Evolutionary conservation across 352 stramenopile species (phyloP).

Genomic region (Globisporangium paddicum): DNA sequence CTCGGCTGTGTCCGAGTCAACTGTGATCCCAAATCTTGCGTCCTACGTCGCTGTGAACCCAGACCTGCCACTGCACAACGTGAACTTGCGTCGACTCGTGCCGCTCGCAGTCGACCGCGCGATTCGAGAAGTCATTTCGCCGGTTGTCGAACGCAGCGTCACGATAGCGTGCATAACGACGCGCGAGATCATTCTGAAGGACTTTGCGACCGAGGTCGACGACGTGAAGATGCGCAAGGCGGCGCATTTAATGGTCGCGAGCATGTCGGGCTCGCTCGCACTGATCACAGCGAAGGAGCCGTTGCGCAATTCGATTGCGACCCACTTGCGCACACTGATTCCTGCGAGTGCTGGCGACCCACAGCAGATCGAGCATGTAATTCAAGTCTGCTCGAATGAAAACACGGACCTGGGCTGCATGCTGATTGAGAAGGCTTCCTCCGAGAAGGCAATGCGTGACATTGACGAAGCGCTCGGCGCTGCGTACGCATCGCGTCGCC

Average conservation of each 20-base stretch:
- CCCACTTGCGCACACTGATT: constrained; percentile 93
- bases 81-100: constrained; percentile 95
- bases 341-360: constrained; percentile 79
- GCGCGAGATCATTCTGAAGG: constrained; percentile 97
- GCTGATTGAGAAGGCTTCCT: constrained; percentile 99
- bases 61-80: constrained; percentile 91
- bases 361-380: constrained; percentile 95
- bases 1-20: constrained; percentile 82
- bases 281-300: constrained; percentile 98
- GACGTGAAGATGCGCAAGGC: constrained; percentile 97
- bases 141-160: constrained; percentile 97
- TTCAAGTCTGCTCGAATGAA: constrained; percentile 96
- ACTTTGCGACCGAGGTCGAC: constrained; percentile 97
- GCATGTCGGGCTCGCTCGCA: constrained; percentile 96
- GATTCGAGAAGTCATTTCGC: constrained; percentile 98
- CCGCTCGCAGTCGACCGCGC: constrained; percentile 96
- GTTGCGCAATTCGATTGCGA: constrained; percentile 96
- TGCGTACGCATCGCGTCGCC: constrained; percentile 78
- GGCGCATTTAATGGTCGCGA: constrained; percentile 97
- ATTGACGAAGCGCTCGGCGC: constrained; percentile 94
- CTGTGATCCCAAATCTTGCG: constrained; percentile 97
- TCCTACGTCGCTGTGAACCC: constrained; percentile 98
- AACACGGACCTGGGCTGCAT: constrained; percentile 99
- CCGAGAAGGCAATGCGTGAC: constrained; percentile 97
- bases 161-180: constrained; percentile 99